phyloP scores from a whole-genome alignment of 176 grass and related monocot species.

The Saccharum officinarum region DNA sequence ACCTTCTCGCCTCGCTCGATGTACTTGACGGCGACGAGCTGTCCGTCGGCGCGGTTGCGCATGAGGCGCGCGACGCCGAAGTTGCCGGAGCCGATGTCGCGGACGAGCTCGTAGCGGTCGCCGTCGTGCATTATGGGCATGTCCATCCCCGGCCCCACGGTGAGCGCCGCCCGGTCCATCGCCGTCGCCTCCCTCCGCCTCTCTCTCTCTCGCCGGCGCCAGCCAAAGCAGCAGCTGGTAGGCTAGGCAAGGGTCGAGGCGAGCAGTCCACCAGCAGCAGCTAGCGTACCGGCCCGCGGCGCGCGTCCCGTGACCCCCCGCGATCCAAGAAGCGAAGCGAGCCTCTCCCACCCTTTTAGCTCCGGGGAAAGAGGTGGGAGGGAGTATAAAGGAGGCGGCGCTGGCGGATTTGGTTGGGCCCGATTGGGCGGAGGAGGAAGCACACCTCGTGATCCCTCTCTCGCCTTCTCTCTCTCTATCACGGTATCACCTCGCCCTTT shows the following conservation, averaged over 20 bases:
- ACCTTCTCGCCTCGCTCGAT: slow-evolving; percentile 88
- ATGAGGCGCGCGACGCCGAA: slow-evolving; percentile 83
- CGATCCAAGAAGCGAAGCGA: neutral
- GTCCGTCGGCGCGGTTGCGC: slow-evolving; percentile 62
- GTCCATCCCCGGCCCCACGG: slow-evolving; percentile 83
- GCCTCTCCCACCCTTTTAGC: neutral
- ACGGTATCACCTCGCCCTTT: neutral
- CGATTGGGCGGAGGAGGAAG: slow-evolving; percentile 43
- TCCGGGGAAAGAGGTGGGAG: neutral
- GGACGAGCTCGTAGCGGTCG: slow-evolving; percentile 87
- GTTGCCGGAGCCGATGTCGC: slow-evolving; percentile 85
- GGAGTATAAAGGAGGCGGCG: neutral
- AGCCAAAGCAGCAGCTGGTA: neutral
- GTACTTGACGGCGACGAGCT: slow-evolving; percentile 93
- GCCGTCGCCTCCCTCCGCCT: neutral
- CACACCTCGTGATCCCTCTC: slow-evolving; percentile 42
- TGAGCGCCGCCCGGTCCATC: slow-evolving; percentile 80
- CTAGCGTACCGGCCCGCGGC: neutral
- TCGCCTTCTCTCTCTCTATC: slow-evolving; percentile 2
- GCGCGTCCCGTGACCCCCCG: slow-evolving; percentile 23
- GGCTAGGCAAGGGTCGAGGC: neutral
- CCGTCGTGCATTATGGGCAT: slow-evolving; percentile 96
- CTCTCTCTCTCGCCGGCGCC: neutral
- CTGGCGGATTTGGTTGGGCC: neutral
- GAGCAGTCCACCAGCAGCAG: neutral